These are phyloP conservation scores for Colletotrichum incanum DNA, from an alignment of 2,329 filamentous ascomycete genomes.

Conservation along the genomic window DNA sequence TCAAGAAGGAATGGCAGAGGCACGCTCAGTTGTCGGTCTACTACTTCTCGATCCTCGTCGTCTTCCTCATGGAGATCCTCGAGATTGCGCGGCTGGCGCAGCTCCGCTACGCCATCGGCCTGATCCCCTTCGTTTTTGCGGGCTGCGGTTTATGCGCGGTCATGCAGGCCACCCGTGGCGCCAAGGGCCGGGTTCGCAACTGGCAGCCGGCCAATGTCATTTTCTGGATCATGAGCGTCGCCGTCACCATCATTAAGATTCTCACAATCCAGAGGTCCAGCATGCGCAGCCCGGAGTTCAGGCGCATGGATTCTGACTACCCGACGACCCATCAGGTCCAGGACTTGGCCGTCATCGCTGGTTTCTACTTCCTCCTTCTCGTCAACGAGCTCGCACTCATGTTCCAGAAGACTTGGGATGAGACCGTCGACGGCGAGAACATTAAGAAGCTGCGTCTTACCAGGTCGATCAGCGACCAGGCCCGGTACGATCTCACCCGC, in stretches of 20 bases:
- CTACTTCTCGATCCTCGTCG: slow-evolving; percentile 46
- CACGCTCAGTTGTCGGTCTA: slow-evolving; percentile 44
- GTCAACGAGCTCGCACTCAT: slow-evolving; percentile 41
- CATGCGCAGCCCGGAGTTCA: slow-evolving; percentile 31
- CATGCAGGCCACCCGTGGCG: slow-evolving; percentile 44
- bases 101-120: slow-evolving; percentile 44
- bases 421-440: slow-evolving; percentile 35
- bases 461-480: slow-evolving; percentile 40
- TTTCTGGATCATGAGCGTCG: slow-evolving; percentile 46
- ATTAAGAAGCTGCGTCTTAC: slow-evolving; percentile 37
- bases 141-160: slow-evolving; percentile 42
- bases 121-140: slow-evolving; percentile 46
- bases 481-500: slow-evolving; percentile 39
- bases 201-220: slow-evolving; percentile 45
- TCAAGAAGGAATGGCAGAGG: slow-evolving; percentile 43
- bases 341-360: slow-evolving; percentile 46
- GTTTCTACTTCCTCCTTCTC: slow-evolving; percentile 45
- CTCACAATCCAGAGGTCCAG: slow-evolving; percentile 37
- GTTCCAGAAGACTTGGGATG: slow-evolving; percentile 42
- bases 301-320: slow-evolving; percentile 43
- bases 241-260: slow-evolving; percentile 47
- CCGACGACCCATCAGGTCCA: slow-evolving; percentile 47
- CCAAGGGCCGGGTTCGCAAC: slow-evolving; percentile 40
- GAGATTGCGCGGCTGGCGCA: slow-evolving; percentile 46
- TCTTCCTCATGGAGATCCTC: slow-evolving; percentile 47